Conservation (phyloP, 176 grass and related monocot genomes). For the Puya raimondii region DNA sequence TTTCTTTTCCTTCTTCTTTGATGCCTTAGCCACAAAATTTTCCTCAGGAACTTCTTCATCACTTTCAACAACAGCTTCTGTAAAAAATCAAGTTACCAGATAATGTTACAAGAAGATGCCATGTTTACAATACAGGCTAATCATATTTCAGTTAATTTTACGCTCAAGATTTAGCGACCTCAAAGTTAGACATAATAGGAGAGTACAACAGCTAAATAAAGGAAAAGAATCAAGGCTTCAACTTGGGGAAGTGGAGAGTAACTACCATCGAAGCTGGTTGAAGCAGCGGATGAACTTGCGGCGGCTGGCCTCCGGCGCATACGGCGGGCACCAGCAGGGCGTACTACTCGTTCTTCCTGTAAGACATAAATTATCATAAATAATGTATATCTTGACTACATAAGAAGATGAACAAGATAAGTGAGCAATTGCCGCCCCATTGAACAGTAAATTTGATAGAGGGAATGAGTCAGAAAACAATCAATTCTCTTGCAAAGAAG, state of each 20-base stretch:
- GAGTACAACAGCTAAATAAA: not conserved
- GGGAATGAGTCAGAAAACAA: too few species aligned
- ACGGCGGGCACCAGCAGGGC: constrained; percentile 35
- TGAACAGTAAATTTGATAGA: too few species aligned
- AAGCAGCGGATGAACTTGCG: constrained; percentile 46
- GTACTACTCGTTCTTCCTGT: constrained; percentile 61
- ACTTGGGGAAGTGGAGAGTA: not conserved
- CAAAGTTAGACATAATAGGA: not conserved
- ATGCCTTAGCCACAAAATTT: constrained; percentile 36
- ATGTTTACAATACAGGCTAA: not conserved
- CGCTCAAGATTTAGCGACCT: too few species aligned
- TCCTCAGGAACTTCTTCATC: constrained; percentile 45
- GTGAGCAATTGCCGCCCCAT: not conserved
- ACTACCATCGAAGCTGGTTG: constrained; percentile 43
- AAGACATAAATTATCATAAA: not conserved
- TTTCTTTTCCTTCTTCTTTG: constrained; percentile 87
- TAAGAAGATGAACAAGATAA: not conserved
- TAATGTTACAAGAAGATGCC: not conserved
- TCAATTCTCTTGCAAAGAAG: too few species aligned
- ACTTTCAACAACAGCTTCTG: constrained; percentile 36
- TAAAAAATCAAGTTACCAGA: not conserved
- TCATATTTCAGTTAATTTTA: not conserved
- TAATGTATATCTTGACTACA: not conserved
- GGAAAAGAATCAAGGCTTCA: not conserved
- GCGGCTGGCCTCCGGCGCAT: constrained; percentile 65